phyloP scores from a whole-genome alignment of 2,329 filamentous ascomycete genomes.

The Colletotrichum gloeosporioides region DNA sequence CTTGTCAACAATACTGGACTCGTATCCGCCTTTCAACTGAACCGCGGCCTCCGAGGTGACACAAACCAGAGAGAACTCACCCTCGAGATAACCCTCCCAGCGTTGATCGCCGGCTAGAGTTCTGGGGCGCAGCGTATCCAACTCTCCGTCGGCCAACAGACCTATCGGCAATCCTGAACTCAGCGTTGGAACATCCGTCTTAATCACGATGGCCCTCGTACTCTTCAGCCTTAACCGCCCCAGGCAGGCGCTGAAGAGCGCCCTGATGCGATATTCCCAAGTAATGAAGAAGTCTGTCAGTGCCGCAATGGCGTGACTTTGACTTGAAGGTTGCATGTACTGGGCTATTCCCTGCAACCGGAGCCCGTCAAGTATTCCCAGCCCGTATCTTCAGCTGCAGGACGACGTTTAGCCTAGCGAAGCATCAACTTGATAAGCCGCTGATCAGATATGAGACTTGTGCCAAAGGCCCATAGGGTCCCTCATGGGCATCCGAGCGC shows the following conservation, averaged over 20 bases:
- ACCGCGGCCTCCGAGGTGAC: not conserved
- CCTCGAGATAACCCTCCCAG: not conserved
- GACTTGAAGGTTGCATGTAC: not conserved
- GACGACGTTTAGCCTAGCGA: not conserved
- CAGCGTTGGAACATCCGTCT: not conserved
- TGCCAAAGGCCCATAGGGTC: not conserved
- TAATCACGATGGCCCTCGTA: not conserved
- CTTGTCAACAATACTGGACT: not conserved
- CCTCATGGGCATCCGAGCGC: not conserved
- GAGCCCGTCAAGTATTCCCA: not conserved
- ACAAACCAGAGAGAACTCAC: not conserved
- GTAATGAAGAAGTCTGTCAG: not conserved
- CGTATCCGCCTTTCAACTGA: not conserved
- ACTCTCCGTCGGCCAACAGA: not conserved
- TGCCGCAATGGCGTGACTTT: conserved; percentile 8
- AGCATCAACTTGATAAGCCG: not conserved
- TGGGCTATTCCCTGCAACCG: not conserved
- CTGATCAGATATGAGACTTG: not conserved
- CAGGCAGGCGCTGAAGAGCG: not conserved
- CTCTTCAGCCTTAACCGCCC: not conserved
- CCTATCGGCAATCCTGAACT: not conserved
- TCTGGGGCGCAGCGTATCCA: conserved; percentile 4
- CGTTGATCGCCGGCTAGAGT: conserved; percentile 6
- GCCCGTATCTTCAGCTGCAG: conserved; percentile 2
- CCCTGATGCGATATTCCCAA: not conserved